Conservation (phyloP, 2,329 filamentous ascomycete species). For the Colletotrichum spinosum region DNA sequence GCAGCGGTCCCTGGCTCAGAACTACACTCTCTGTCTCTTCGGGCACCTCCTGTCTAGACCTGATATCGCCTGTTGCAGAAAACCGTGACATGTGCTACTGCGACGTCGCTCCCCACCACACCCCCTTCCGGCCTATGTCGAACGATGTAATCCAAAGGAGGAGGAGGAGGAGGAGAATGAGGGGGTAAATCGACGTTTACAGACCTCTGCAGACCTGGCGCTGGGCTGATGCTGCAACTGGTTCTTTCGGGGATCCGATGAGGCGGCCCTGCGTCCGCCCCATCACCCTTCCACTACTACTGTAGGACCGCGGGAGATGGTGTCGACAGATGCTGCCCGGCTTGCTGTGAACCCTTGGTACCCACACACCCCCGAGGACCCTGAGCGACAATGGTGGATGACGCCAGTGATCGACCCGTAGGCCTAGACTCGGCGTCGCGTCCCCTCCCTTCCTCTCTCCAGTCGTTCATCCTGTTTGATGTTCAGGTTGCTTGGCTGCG, state of each 20-base stretch:
- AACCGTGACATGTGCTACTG: too few relatives aligned
- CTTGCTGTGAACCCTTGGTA: background rate
- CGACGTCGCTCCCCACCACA: too few relatives aligned
- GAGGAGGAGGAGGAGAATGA: too few relatives aligned
- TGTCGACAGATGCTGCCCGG: constrained; percentile 12
- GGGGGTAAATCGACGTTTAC: background rate
- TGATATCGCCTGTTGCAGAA: too few relatives aligned
- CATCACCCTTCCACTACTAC: constrained; percentile 1
- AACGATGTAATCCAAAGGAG: too few relatives aligned
- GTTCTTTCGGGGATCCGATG: constrained; percentile 24
- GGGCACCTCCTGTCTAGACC: background rate
- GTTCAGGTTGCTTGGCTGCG: background rate
- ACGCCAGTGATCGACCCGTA: constrained; percentile 32
- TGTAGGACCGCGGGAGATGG: constrained; percentile 7
- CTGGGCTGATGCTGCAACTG: constrained; percentile 1
- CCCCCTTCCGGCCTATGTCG: too few relatives aligned
- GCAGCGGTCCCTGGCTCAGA: background rate
- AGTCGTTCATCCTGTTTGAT: background rate
- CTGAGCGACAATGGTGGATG: constrained; percentile 22
- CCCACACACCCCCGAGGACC: constrained; percentile 16
- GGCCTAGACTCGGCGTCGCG: constrained; percentile 7
- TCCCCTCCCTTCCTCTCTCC: background rate
- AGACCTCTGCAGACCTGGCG: background rate
- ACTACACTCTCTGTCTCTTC: background rate
- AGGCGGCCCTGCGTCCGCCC: constrained; percentile 16